Percentiles rank a stretch among this genome's conserved stretches.
Evolutionary conservation across 305 asterid species (phyloP).

Genomic region (Fraxinus latifolia): DNA sequence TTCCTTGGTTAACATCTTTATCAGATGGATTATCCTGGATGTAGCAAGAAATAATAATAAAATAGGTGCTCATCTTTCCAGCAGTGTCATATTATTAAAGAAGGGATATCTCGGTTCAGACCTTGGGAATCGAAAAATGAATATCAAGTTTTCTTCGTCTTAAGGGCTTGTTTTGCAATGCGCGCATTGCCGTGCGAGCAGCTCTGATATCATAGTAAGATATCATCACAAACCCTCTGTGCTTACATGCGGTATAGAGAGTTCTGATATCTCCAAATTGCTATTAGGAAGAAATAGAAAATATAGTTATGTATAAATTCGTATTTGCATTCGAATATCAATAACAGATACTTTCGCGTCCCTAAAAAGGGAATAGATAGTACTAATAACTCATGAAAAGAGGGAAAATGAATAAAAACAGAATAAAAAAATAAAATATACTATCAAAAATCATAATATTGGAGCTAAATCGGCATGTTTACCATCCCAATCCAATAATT

Average conservation of each 20-base stretch:
- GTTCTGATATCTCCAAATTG: constrained; percentile 97
- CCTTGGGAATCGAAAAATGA: constrained; percentile 96
- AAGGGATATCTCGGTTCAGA: constrained; percentile 21
- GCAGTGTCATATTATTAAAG: not conserved
- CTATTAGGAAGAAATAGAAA: constrained; percentile 38
- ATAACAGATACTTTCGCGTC: not conserved
- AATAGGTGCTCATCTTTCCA: constrained; percentile 10
- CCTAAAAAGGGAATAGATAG: not conserved
- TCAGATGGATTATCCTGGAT: constrained; percentile 93
- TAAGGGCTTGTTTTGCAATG: constrained; percentile 84
- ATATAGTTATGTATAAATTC: not conserved
- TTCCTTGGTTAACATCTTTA: constrained; percentile 93
- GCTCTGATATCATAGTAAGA: constrained; percentile 97
- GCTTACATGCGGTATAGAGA: constrained; percentile 88
- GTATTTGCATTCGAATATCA: not conserved
- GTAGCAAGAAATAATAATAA: constrained; percentile 11
- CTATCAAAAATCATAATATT: constrained; percentile 7
- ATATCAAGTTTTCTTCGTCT: constrained; percentile 89
- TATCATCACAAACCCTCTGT: constrained; percentile 98
- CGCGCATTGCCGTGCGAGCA: constrained; percentile 92
- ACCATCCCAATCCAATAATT: constrained; percentile 3
- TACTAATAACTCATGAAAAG: not conserved
- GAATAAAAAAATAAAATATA: not conserved
- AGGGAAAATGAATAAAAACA: not conserved
- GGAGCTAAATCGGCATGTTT: not conserved